Conservation (phyloP, 2,329 filamentous ascomycete species). For the Colletotrichum sp. region DNA sequence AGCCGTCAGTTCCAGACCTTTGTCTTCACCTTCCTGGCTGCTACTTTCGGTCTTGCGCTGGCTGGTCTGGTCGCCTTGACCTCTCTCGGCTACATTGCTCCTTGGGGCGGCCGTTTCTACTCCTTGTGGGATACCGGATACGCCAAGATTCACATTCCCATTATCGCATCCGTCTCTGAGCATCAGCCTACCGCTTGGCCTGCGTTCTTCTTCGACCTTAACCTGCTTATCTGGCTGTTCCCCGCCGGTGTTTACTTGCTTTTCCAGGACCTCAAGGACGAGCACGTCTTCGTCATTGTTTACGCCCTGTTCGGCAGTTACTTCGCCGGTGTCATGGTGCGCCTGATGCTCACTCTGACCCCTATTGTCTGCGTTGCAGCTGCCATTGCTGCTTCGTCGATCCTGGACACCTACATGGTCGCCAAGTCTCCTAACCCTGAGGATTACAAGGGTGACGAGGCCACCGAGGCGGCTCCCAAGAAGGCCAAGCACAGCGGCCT, state of each 20-base stretch:
- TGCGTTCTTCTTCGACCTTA: slow-evolving; percentile 98
- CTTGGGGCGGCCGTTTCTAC: slow-evolving; percentile 98
- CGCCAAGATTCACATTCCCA: slow-evolving; percentile 98
- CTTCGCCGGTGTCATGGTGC: slow-evolving; percentile 99
- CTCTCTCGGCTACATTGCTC: slow-evolving; percentile 88
- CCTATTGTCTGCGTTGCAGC: slow-evolving; percentile 95
- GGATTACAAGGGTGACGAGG: slow-evolving; percentile 37
- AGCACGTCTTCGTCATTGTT: slow-evolving; percentile 97
- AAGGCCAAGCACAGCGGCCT: slow-evolving; percentile 64
- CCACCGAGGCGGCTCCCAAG: slow-evolving; percentile 60
- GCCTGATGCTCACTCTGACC: slow-evolving; percentile 96
- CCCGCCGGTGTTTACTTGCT: slow-evolving; percentile 98
- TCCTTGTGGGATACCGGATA: slow-evolving; percentile 99
- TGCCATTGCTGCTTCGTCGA: slow-evolving; percentile 84
- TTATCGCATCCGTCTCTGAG: slow-evolving; percentile 99
- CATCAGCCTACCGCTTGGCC: slow-evolving; percentile 99
- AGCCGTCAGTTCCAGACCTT: slow-evolving; percentile 95
- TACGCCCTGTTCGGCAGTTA: slow-evolving; percentile 97
- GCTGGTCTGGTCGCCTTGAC: slow-evolving; percentile 85
- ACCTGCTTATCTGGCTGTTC: slow-evolving; percentile 99
- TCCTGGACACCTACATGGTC: slow-evolving; percentile 81
- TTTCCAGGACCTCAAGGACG: slow-evolving; percentile 91
- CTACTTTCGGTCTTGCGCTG: slow-evolving; percentile 76
- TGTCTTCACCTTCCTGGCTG: slow-evolving; percentile 75
- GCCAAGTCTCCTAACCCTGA: slow-evolving; percentile 64